These are phyloP conservation scores for Camelina hispida DNA, from an alignment of 345 rosid genomes.

Conservation along the genomic window DNA sequence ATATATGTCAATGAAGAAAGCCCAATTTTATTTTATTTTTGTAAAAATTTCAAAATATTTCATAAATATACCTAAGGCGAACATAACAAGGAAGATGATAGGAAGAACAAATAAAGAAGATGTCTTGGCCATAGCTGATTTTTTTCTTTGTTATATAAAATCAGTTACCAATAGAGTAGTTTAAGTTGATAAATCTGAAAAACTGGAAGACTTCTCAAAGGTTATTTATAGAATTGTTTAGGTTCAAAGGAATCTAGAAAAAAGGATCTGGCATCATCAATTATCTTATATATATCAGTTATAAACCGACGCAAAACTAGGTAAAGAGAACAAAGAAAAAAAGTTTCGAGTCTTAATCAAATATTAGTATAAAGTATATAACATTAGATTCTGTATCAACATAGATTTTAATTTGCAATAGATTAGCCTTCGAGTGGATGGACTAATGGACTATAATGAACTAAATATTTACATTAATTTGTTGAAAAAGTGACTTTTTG, in stretches of 20 bases:
- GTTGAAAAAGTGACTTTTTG: background rate
- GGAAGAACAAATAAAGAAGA: background rate
- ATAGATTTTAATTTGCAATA: background rate
- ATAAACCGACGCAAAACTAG: background rate
- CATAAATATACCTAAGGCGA: background rate
- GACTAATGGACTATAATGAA: background rate
- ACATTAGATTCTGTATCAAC: background rate
- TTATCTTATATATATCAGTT: background rate
- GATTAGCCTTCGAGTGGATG: background rate
- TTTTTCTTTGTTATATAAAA: background rate
- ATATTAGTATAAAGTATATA: no score
- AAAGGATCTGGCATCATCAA: background rate
- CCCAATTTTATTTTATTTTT: background rate
- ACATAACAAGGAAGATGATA: slow-evolving; percentile 22
- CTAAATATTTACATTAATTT: background rate
- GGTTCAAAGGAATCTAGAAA: background rate
- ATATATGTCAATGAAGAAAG: background rate
- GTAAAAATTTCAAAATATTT: background rate
- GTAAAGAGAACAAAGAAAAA: background rate
- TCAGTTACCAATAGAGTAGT: background rate
- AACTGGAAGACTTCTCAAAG: background rate
- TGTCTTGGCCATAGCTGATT: slow-evolving; percentile 22
- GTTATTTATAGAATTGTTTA: background rate
- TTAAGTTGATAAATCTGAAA: background rate
- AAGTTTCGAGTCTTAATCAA: background rate